phyloP scores from a whole-genome alignment of 805 yeast species.

The Vanderwaltozyma polyspora region DNA sequence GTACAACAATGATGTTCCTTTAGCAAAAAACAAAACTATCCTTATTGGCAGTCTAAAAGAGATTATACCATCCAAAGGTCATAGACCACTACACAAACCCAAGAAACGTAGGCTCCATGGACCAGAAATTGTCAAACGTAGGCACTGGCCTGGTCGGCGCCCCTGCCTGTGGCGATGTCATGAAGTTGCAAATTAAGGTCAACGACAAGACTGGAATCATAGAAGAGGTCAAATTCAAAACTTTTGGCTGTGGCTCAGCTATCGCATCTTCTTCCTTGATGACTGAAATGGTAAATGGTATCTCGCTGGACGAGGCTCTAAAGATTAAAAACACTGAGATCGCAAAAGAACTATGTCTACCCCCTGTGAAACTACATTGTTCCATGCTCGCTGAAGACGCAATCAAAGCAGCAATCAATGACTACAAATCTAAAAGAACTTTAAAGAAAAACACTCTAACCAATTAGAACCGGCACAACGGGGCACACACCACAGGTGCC shows the following conservation, averaged over 20 bases:
- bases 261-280: constrained; percentile 93
- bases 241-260: constrained; percentile 98
- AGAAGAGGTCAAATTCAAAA: constrained; percentile 92
- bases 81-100: constrained; percentile 96
- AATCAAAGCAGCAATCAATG: constrained; percentile 92
- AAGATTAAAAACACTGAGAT: constrained; percentile 86
- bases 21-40: too few species aligned
- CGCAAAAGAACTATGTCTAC: constrained; percentile 87
- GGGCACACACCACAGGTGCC: neutral
- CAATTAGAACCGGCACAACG: neutral
- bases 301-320: constrained; percentile 86
- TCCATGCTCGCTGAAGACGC: constrained; percentile 99
- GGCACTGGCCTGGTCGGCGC: constrained; percentile 99
- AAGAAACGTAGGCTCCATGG: constrained; percentile 88
- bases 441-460: constrained; percentile 1
- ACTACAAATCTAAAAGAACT: constrained; percentile 73
- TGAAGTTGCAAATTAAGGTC: constrained; percentile 93
- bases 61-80: constrained; percentile 73
- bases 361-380: constrained; percentile 96
- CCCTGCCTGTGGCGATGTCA: constrained; percentile 98
- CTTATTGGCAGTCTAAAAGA: too few species aligned
- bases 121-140: constrained; percentile 62
- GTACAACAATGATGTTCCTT: too few species aligned
- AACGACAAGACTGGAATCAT: constrained; percentile 83
- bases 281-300: constrained; percentile 91